Percentiles rank a stretch among this genome's conserved stretches.
phyloP scores from a whole-genome alignment of 192 early-diverging fungal species.

The Coemansia sp. region DNA sequence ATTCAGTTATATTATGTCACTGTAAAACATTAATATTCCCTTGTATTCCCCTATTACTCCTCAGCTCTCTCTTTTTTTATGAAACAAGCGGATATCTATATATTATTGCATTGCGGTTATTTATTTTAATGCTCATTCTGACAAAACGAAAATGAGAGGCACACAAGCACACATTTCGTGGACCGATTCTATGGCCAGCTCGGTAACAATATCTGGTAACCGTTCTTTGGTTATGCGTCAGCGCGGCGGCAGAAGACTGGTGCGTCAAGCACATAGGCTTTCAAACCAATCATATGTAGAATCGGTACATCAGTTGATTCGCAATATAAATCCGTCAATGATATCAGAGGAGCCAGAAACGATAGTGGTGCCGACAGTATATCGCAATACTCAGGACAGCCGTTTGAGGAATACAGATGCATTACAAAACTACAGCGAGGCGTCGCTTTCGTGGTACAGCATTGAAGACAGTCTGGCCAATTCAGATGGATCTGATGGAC shows the following conservation, averaged over 20 bases:
- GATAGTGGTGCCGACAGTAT: background rate
- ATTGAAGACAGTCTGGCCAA: constrained; percentile 1
- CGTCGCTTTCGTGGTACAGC: background rate
- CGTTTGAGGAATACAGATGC: background rate
- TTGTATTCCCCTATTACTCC: background rate
- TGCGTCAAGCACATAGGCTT: constrained; percentile 6
- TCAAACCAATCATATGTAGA: constrained; percentile 2
- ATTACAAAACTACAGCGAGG: background rate
- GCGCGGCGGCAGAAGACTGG: constrained; percentile 12
- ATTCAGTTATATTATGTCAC: background rate
- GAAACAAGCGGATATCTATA: too few species aligned
- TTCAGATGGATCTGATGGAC: background rate
- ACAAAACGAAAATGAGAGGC: constrained; percentile 24
- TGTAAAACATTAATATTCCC: background rate
- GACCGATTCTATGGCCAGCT: constrained; percentile 54
- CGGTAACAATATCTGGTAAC: constrained; percentile 35
- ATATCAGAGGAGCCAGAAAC: constrained; percentile 34
- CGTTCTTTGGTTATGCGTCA: constrained; percentile 7
- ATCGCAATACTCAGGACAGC: background rate
- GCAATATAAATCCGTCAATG: constrained; percentile 28
- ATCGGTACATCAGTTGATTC: constrained; percentile 26
- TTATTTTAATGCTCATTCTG: background rate
- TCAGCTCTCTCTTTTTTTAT: background rate
- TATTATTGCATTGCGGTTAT: too few species aligned
- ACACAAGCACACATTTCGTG: constrained; percentile 39